These are phyloP conservation scores for Oropetium thomaeum DNA, from an alignment of 176 grass and related monocot genomes.

Conservation along the genomic window DNA sequence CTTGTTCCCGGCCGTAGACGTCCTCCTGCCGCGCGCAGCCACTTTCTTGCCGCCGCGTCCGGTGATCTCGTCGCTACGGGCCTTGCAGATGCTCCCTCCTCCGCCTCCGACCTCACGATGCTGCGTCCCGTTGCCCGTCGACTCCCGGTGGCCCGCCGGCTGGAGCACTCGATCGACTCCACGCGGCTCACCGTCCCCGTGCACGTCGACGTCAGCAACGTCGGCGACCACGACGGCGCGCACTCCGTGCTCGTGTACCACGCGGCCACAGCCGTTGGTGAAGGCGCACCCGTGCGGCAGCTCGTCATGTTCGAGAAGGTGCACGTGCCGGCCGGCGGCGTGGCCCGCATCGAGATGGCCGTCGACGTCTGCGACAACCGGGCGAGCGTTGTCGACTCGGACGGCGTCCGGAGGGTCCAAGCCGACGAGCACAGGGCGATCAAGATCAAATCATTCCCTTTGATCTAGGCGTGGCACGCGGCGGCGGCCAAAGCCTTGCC, in stretches of 20 bases:
- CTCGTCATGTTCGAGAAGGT: constrained; percentile 89
- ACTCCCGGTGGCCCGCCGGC: not conserved
- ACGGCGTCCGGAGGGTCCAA: constrained; percentile 53
- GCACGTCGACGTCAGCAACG: constrained; percentile 62
- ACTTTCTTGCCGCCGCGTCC: not conserved
- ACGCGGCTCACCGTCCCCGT: constrained; percentile 27
- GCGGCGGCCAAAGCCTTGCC: too few species aligned
- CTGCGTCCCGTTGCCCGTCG: not conserved
- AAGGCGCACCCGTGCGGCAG: constrained; percentile 35
- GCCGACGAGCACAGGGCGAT: constrained; percentile 57
- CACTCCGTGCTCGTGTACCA: constrained; percentile 71
- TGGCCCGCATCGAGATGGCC: constrained; percentile 49
- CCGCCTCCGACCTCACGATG: not conserved
- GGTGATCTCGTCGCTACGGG: not conserved
- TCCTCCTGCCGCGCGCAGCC: not conserved
- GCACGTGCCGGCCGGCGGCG: constrained; percentile 40
- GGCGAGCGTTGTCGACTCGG: constrained; percentile 41
- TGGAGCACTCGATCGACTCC: too few species aligned
- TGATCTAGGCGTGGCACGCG: too few species aligned
- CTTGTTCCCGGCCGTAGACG: not conserved
- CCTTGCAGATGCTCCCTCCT: not conserved
- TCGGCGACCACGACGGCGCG: constrained; percentile 56
- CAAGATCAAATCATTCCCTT: too few species aligned
- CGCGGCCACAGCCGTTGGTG: constrained; percentile 2
- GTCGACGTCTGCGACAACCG: constrained; percentile 58